phyloP scores from a whole-genome alignment of 2,329 filamentous ascomycete species.

The Tolypocladium paradoxum region DNA sequence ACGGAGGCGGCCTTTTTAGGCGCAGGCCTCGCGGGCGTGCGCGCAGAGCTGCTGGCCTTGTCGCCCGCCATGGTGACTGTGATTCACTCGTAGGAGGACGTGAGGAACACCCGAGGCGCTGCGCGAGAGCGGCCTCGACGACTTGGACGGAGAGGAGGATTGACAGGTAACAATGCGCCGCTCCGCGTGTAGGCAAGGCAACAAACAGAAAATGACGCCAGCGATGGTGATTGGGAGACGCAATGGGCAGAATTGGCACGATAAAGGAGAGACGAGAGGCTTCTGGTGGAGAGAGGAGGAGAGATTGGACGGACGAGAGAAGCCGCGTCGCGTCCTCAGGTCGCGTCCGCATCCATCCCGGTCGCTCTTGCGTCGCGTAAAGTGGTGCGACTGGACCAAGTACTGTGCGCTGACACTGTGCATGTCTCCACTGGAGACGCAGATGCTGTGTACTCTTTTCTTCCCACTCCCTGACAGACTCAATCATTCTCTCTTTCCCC shows the following conservation, averaged over 20 bases:
- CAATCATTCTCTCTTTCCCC: too few species aligned
- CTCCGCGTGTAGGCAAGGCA: not conserved
- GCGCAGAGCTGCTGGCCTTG: conserved; percentile 13
- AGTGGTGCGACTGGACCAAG: not conserved
- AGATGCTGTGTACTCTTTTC: too few species aligned
- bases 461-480: too few species aligned
- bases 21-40: conserved; percentile 21
- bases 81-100: not conserved
- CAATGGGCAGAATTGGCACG: not conserved
- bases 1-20: conserved; percentile 14
- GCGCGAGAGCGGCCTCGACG: not conserved
- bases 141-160: not conserved
- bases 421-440: not conserved
- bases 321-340: not conserved
- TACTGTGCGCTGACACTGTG: not conserved
- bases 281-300: not conserved
- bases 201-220: not conserved
- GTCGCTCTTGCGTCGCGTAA: not conserved
- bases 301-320: not conserved
- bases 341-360: not conserved
- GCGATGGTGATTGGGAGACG: not conserved
- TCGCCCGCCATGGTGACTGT: conserved; percentile 18
- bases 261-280: not conserved
- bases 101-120: not conserved
- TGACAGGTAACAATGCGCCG: not conserved